Evolutionary conservation across 345 rosid genomes (phyloP).

Genomic region (Trapa incisa): DNA sequence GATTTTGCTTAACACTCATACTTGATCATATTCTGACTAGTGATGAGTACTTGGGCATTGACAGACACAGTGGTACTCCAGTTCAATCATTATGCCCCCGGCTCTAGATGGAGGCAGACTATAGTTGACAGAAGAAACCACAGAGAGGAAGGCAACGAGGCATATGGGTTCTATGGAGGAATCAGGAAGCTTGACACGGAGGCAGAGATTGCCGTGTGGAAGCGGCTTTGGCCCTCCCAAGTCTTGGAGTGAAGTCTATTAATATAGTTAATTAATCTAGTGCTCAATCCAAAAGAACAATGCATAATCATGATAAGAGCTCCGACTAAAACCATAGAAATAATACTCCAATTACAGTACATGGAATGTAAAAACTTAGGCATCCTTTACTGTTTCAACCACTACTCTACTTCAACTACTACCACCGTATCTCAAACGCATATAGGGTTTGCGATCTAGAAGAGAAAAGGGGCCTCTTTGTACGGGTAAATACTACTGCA

Average conservation of each 20-base stretch:
- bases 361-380: not conserved
- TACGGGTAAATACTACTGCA: not conserved
- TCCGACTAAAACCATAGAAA: not conserved
- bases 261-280: too few relatives aligned
- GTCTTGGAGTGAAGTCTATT: constrained; percentile 26
- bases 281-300: too few relatives aligned
- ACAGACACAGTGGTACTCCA: constrained; percentile 52
- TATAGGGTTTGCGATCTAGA: not conserved
- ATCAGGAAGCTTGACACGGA: constrained; percentile 40
- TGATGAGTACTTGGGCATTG: not conserved
- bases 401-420: not conserved
- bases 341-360: not conserved
- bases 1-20: too few relatives aligned
- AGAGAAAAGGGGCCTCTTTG: not conserved
- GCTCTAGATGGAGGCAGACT: constrained; percentile 61
- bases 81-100: constrained; percentile 60
- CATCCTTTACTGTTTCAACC: not conserved
- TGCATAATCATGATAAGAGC: not conserved
- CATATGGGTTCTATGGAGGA: constrained; percentile 78
- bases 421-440: not conserved
- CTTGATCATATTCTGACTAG: too few relatives aligned
- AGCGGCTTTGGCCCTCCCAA: constrained; percentile 47
- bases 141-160: constrained; percentile 67
- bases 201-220: constrained; percentile 58
- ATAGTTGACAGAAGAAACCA: constrained; percentile 44